These are phyloP conservation scores for Citrus mangshanensis DNA, from an alignment of 345 rosid genomes.

Conservation along the genomic window DNA sequence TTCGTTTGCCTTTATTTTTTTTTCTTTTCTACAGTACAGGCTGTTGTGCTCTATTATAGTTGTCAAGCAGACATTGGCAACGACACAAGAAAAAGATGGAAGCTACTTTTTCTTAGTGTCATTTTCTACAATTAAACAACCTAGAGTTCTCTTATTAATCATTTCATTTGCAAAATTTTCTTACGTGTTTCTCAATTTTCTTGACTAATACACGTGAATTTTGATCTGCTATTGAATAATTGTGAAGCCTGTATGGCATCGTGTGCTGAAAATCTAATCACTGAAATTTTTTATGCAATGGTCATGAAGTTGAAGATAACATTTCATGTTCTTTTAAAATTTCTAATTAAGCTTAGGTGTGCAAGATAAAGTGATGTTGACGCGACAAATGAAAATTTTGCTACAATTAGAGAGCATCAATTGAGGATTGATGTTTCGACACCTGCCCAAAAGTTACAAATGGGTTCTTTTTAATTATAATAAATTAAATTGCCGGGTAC, in stretches of 20 bases:
- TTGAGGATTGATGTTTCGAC: not conserved
- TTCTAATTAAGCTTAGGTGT: not conserved
- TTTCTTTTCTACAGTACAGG: not conserved
- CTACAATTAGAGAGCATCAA: not conserved
- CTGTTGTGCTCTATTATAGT: not conserved
- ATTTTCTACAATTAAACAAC: slow-evolving; percentile 3
- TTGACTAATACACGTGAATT: not conserved
- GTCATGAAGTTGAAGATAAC: not conserved
- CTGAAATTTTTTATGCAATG: too few species aligned
- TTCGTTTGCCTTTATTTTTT: too few species aligned
- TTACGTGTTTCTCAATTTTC: not conserved
- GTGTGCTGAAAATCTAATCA: not conserved
- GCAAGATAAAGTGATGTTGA: not conserved
- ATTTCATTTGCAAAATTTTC: not conserved
- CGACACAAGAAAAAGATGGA: not conserved
- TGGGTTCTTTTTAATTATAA: not conserved
- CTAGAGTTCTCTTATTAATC: not conserved
- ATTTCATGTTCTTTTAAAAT: not conserved
- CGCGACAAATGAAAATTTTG: not conserved
- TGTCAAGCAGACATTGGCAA: not conserved
- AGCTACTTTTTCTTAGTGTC: not conserved
- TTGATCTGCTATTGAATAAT: not conserved
- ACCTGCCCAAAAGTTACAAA: not conserved
- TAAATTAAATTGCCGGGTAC: not conserved
- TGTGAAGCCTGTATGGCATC: not conserved